Conservation (phyloP, 2,329 filamentous ascomycete species). For the Ophiostoma himal-ulmi region DNA sequence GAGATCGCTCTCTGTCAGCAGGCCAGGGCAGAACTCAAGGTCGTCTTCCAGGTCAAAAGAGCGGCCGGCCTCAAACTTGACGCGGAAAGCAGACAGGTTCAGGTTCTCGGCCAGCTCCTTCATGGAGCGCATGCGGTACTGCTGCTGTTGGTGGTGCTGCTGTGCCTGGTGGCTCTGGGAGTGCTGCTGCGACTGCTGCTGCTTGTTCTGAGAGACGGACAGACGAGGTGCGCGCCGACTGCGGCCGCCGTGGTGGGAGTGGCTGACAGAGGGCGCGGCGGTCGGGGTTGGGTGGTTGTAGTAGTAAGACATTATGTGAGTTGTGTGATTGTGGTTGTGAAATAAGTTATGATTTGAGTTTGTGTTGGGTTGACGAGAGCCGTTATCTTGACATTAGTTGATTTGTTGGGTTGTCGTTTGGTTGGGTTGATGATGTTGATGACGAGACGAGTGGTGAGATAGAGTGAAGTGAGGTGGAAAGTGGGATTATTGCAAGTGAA, state of each 20-base stretch:
- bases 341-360: neutral
- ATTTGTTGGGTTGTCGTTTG: neutral
- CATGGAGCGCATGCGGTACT: slow-evolving; percentile 72
- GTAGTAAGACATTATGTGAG: slow-evolving; percentile 55
- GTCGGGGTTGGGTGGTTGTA: slow-evolving; percentile 54
- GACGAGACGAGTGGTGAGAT: neutral
- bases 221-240: slow-evolving; percentile 78
- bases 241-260: slow-evolving; percentile 77
- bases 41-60: slow-evolving; percentile 97
- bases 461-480: neutral
- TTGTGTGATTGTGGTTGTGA: neutral
- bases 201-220: slow-evolving; percentile 75
- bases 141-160: slow-evolving; percentile 59
- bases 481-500: neutral
- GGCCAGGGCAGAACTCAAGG: slow-evolving; percentile 86
- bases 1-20: slow-evolving; percentile 79
- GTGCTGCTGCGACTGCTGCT: slow-evolving; percentile 37
- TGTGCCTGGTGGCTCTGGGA: slow-evolving; percentile 59
- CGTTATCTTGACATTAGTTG: slow-evolving; percentile 12
- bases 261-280: slow-evolving; percentile 51
- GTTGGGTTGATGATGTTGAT: neutral
- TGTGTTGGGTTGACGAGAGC: neutral
- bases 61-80: slow-evolving; percentile 81
- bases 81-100: slow-evolving; percentile 70
- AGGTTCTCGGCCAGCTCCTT: slow-evolving; percentile 80